Conservation (phyloP, 192 early-diverging fungal genomes). For the Entomortierella beljakovae region DNA sequence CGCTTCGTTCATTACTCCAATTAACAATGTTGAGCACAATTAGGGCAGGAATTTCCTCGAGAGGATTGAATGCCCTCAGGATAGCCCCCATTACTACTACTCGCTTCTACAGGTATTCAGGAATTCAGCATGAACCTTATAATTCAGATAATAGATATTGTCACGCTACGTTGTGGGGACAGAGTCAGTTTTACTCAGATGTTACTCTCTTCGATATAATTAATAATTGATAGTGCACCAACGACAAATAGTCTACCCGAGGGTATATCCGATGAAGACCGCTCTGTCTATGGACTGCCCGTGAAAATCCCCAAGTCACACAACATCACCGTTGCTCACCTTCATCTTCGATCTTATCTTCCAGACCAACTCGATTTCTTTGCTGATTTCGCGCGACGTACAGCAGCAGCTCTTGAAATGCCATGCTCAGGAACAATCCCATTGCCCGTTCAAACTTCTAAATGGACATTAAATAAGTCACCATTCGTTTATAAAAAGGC, state of each 20-base stretch:
- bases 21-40: constrained; percentile 35
- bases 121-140: neutral
- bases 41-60: constrained; percentile 28
- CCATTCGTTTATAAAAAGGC: constrained; percentile 97
- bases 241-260: constrained; percentile 22
- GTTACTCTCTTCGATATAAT: too few relatives aligned
- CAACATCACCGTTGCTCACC: constrained; percentile 76
- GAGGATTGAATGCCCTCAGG: constrained; percentile 24
- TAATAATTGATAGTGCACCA: constrained; percentile 9
- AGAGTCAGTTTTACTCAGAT: too few relatives aligned
- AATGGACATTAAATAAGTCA: constrained; percentile 91
- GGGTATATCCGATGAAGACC: constrained; percentile 39
- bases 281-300: constrained; percentile 55
- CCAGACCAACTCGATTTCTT: constrained; percentile 90
- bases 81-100: constrained; percentile 22
- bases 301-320: constrained; percentile 67
- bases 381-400: constrained; percentile 83
- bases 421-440: constrained; percentile 77
- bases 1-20: neutral
- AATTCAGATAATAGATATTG: too few relatives aligned
- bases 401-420: constrained; percentile 81
- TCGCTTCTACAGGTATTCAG: constrained; percentile 51
- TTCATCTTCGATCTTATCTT: constrained; percentile 83
- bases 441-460: constrained; percentile 76
- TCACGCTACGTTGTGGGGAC: too few relatives aligned